These are phyloP conservation scores for Psidium guajava DNA, from an alignment of 345 rosid species.

Conservation along the genomic window DNA sequence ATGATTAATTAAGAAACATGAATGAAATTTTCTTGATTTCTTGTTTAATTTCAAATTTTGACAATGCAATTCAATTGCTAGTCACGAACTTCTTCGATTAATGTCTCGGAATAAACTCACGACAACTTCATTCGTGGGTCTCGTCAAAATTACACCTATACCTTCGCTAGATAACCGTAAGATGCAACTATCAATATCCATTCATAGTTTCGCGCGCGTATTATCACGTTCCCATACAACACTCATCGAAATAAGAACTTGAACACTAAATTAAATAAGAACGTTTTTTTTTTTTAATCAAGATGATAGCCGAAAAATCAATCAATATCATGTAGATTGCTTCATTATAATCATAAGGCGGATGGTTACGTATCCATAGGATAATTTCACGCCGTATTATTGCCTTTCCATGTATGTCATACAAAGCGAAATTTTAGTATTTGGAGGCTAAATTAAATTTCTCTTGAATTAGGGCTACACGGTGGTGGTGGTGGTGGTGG, in stretches of 20 bases:
- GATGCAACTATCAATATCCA: background rate
- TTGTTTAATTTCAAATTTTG: too few species aligned
- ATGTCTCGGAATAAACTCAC: background rate
- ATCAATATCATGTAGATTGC: background rate
- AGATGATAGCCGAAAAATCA: background rate
- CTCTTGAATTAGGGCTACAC: background rate
- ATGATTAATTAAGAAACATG: too few species aligned
- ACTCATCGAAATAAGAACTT: background rate
- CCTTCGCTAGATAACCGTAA: background rate
- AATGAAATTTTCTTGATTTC: too few species aligned
- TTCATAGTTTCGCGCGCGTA: background rate
- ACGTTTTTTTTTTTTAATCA: background rate
- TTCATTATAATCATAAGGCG: background rate
- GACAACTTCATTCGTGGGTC: background rate
- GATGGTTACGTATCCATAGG: rapidly evolving
- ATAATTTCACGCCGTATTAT: background rate
- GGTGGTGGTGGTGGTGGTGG: background rate
- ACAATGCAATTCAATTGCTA: background rate
- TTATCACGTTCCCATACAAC: background rate
- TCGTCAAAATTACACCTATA: background rate
- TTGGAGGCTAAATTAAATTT: background rate
- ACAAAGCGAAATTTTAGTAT: background rate
- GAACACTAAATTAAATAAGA: too few species aligned
- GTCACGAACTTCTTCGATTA: background rate
- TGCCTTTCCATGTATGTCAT: background rate